These are phyloP conservation scores for Xanthoconium stramineum DNA, from an alignment of 768 basidiomycete genomes.

Conservation along the genomic window DNA sequence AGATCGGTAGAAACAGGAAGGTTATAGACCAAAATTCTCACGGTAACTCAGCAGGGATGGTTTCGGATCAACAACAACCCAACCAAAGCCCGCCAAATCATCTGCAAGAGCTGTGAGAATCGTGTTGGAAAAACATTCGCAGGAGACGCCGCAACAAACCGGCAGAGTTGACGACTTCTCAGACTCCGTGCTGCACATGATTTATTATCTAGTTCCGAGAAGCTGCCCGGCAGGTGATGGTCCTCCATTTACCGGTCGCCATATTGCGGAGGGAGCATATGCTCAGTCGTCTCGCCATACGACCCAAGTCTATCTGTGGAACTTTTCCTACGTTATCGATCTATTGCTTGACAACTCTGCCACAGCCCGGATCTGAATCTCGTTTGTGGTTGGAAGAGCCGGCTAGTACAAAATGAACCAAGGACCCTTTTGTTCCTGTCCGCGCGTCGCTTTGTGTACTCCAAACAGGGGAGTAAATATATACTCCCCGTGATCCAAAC, in stretches of 20 bases:
- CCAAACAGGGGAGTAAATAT: neutral
- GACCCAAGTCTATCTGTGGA: neutral
- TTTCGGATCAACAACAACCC: too few relatives aligned
- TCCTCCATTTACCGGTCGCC: neutral
- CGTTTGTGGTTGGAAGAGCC: neutral
- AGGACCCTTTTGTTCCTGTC: neutral
- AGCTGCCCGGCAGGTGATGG: neutral
- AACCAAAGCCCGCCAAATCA: too few relatives aligned
- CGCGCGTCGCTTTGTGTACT: neutral
- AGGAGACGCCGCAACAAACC: too few relatives aligned
- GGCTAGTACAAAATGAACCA: neutral
- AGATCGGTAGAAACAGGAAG: constrained; percentile 13
- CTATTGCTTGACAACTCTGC: neutral
- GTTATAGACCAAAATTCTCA: neutral
- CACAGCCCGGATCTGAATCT: neutral
- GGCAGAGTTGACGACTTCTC: too few relatives aligned
- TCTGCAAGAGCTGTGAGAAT: too few relatives aligned
- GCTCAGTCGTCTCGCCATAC: neutral
- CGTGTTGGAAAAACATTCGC: too few relatives aligned
- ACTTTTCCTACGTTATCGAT: neutral
- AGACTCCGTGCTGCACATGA: neutral
- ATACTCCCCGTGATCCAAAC: neutral
- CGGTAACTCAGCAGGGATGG: neutral
- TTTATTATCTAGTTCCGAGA: neutral
- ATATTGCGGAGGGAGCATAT: neutral